Base-by-base conservation (phyloP, 805 yeast species). In the Brettanomyces anomalus region DNA sequence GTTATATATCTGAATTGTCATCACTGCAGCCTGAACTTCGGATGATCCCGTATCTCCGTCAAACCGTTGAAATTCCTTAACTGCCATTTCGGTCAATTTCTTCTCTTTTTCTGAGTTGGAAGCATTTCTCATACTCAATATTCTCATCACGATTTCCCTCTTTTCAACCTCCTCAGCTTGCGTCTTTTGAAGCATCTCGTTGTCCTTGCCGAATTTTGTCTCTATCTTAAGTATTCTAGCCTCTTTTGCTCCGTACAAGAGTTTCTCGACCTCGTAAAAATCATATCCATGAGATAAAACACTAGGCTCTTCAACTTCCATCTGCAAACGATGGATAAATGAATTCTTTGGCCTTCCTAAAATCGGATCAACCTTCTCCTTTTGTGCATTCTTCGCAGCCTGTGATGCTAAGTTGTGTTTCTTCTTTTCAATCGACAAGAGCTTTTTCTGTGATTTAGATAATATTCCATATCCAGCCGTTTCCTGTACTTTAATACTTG, bases 1-100 rank as follows among this genome's bases (percentile, higher is more conserved):
- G 49, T 76, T 79, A 51, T 82, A 85, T 52, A 93, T 86, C 55
- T 77, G 76, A 39, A 86, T 81, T 0, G 97, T 87, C 66, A 81
- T 66, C 21, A 85, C 74, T 3, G 97, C 97, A 2, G 97, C 96
- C 64, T 89, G 97, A 20, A 89, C 96, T 65, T 90, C 97, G 42
- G 95, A 79, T 2, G 96, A 85, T 3, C 95, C 97, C 1, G 96
- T 85, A 60, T 93, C 97, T 42, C 95, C 96, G 37, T 80, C 87
- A 49, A 74, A 71, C 55, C 95, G 72, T 52, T 77, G 79, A 62
- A 90, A 89, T 65, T 90, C 97, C 52, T 74, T 65, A 40, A 77
- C 71, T 1, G 97, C 96, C 37, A 82, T 60, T 37, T 65, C 64
- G 2, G 77, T 67, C 24, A 86, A 83, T 50, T 76, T 59, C 49